These are phyloP conservation scores for Lentithecium fluviatile DNA, from an alignment of 495 filamentous ascomycete genomes.

Conservation along the genomic window DNA sequence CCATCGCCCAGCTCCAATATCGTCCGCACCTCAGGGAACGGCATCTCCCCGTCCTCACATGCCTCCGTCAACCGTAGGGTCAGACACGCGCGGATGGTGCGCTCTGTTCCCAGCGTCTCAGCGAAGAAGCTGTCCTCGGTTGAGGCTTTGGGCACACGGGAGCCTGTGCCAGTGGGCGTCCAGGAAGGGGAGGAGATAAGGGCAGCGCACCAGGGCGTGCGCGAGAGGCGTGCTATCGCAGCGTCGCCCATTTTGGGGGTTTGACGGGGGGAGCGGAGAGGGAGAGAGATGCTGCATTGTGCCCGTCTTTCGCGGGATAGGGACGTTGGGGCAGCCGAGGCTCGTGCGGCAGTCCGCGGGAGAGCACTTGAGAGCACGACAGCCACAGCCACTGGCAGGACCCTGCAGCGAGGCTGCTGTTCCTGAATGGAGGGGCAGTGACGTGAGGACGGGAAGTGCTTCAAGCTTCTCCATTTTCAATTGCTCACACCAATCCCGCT, in stretches of 20 bases:
- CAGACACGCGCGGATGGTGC: slow-evolving; percentile 53
- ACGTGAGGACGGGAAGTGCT: not conserved
- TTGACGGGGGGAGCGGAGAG: not conserved
- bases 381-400: no score
- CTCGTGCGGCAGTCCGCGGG: no score
- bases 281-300: no score
- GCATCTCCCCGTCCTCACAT: not conserved
- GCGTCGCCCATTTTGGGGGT: slow-evolving; percentile 1
- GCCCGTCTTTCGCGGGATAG: no score
- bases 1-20: slow-evolving; percentile 54
- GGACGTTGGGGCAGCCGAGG: no score
- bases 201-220: slow-evolving; percentile 59
- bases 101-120: slow-evolving; percentile 53
- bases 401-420: no score
- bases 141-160: slow-evolving; percentile 47
- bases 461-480: no score
- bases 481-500: no score
- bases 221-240: slow-evolving; percentile 45
- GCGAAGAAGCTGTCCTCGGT: slow-evolving; percentile 58
- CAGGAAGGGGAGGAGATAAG: slow-evolving; percentile 48
- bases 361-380: no score
- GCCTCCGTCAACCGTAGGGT: slow-evolving; percentile 42
- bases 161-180: slow-evolving; percentile 42
- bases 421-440: not conserved
- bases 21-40: slow-evolving; percentile 16